phyloP scores from a whole-genome alignment of 345 rosid species.

The Kernera saxatilis region DNA sequence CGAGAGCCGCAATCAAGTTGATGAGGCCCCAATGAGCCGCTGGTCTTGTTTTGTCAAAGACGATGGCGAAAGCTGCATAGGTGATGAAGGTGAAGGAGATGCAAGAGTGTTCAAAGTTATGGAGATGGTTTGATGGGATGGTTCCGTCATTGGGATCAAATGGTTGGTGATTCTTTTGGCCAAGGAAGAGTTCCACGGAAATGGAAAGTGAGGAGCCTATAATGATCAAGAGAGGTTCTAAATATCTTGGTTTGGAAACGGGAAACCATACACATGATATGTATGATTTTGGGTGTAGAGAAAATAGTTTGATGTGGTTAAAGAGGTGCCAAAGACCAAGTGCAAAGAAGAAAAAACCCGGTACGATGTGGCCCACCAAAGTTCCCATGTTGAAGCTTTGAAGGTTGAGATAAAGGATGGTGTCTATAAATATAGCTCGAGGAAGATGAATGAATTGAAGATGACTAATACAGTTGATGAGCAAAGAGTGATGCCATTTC shows the following conservation, averaged over 20 bases:
- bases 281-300: slow-evolving; percentile 47
- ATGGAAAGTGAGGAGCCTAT: slow-evolving; percentile 50
- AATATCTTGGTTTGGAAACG: slow-evolving; percentile 39
- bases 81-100: slow-evolving; percentile 63
- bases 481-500: not conserved
- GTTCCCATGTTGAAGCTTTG: slow-evolving; percentile 50
- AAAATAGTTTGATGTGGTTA: slow-evolving; percentile 59
- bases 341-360: slow-evolving; percentile 58
- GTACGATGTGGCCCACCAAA: slow-evolving; percentile 70
- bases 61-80: slow-evolving; percentile 51
- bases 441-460: not conserved
- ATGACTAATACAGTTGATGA: slow-evolving; percentile 8
- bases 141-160: slow-evolving; percentile 63
- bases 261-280: slow-evolving; percentile 62
- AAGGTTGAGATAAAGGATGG: not conserved
- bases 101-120: slow-evolving; percentile 76
- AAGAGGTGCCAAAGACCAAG: slow-evolving; percentile 80
- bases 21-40: slow-evolving; percentile 37
- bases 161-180: slow-evolving; percentile 71
- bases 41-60: slow-evolving; percentile 45
- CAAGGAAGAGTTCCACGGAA: slow-evolving; percentile 73
- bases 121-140: slow-evolving; percentile 82
- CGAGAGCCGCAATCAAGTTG: slow-evolving; percentile 48
- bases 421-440: slow-evolving; percentile 9
- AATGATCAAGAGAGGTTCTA: slow-evolving; percentile 64